Evolutionary conservation across 2,329 filamentous ascomycete genomes (phyloP), one percentile per base, ranked within the genome.

Genomic region (Hypoxylon sp.): DNA sequence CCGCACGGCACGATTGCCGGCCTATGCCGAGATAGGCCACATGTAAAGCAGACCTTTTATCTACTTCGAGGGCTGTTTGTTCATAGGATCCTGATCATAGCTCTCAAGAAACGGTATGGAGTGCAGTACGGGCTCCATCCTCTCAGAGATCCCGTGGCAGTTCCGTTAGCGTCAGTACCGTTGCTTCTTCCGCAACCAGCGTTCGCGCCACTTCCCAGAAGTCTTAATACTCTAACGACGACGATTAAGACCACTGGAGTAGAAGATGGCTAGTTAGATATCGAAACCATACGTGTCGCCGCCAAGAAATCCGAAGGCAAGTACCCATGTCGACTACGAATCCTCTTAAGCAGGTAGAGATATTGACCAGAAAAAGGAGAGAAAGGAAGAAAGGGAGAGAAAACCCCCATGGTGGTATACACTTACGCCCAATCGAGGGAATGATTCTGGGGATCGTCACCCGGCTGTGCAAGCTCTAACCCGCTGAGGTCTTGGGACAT

Each of bases 121-220:
- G 89, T 93, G 0, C 81, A 86, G 44, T 93, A 89, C 48, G 87
- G 87, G 0, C 76, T 89, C 0, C 82, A 88, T 66, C 82, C 84
- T 0, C 46, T 65, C 0, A 81, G 90, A 12, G 79, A 83, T 40
- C 87, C 87, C 0, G 83, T 91, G 4, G 89, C 90, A 0, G 90
- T 93, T 0, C 90, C 90, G 0, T 93, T 84, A 97, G 79, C 87
- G 96, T 20, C 90, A 92, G 70, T 99, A 99, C 81, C 89, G 93
- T 61, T 99, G 99, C 80, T 98, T 97, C 83, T 99, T 99, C 82
- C 96, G 0, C 93, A 97, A 76, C 96, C 96, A 0, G 92, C 91
- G 1, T 97, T 93, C 75, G 82, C 88, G 2, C 93, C 93, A 0
- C 83, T 87, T 3, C 87, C 90, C 0, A 80, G 83, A 1, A 75